Evolutionary conservation across 129 eudicot species (phyloP), one percentile per base, ranked within the genome.

Genomic region (Helianthus tuberosus): DNA sequence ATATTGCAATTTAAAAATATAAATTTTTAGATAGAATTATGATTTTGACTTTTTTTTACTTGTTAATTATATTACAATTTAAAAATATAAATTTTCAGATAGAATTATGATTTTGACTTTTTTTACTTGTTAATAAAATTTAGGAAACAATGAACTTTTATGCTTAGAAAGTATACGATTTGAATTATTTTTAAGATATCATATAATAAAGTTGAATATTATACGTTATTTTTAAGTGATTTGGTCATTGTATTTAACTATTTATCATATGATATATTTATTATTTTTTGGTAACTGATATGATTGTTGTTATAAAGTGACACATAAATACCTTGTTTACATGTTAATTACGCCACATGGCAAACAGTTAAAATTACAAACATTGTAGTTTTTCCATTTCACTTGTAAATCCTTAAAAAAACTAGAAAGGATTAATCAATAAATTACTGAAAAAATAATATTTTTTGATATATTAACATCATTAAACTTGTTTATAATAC

Each of bases 281-380:
- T 14, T 2, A 5, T 35, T 32, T 29, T 62, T 62, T 35, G 8
- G 9, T 62, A 13, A 5, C 2, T 64, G 49, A 64, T 38, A 38
- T n/a, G 39, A 14, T 32, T 61, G 68, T 38, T 64, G 49, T 64
- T 64, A 39, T 64, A 64, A 63, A 64, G 69, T 16, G 29, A 64
- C 14, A 8, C 50, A 64, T 64, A 64, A 64, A 38, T n/a, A 15
- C 68, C 25, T 63, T 63, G 49, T 36, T 35, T 49, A 38, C 68
- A 63, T 61, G 48, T 63, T 63, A 63, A 36, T 63, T 36, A 63
- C 12, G 23, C 47, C 11, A 8, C 4, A 43, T 8, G 47, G 25
- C 27, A 64, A 64, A 64, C 13, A 64, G 3, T 64, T 35, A 6
- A 64, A 15, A 36, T 6, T 8, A 59, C 11, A 59, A 59, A 11